Conservation (phyloP, 305 asterid species). For the Lippia alba region DNA sequence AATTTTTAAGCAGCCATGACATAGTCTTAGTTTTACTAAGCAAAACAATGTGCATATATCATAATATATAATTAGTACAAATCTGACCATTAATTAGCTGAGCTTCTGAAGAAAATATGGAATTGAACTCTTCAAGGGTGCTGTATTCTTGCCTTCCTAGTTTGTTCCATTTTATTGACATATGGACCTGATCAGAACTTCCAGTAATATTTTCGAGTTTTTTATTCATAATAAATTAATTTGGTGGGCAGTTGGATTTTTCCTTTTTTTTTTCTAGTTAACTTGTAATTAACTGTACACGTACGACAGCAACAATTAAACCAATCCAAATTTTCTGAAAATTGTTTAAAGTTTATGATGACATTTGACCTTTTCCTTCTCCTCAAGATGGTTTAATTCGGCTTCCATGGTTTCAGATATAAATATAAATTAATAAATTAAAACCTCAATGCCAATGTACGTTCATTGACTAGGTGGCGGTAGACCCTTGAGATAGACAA, state of each 20-base stretch:
- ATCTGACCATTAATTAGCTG: neutral
- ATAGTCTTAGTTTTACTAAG: slow-evolving; percentile 17
- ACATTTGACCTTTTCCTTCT: neutral
- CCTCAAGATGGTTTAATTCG: neutral
- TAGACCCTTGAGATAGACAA: too few species aligned
- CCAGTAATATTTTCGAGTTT: neutral
- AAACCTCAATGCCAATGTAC: neutral
- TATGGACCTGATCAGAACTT: slow-evolving; percentile 13
- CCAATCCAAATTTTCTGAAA: neutral
- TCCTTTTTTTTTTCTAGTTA: neutral
- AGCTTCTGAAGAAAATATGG: neutral
- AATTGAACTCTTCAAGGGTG: slow-evolving; percentile 12
- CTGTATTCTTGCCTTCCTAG: slow-evolving; percentile 10
- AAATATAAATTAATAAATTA: neutral
- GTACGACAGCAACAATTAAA: neutral
- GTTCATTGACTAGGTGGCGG: too few species aligned
- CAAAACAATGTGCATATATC: neutral
- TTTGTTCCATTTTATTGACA: neutral
- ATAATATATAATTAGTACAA: too few species aligned
- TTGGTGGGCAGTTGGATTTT: neutral
- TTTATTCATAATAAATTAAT: neutral
- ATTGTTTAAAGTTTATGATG: neutral
- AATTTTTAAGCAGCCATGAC: slow-evolving; percentile 6
- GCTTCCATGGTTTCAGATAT: neutral
- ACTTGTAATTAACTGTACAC: neutral